A percentile compares a stretch with the other conserved stretches of the same genome.
phyloP scores from a whole-genome alignment of 495 filamentous ascomycete genomes.

The Xylaria sp. region DNA sequence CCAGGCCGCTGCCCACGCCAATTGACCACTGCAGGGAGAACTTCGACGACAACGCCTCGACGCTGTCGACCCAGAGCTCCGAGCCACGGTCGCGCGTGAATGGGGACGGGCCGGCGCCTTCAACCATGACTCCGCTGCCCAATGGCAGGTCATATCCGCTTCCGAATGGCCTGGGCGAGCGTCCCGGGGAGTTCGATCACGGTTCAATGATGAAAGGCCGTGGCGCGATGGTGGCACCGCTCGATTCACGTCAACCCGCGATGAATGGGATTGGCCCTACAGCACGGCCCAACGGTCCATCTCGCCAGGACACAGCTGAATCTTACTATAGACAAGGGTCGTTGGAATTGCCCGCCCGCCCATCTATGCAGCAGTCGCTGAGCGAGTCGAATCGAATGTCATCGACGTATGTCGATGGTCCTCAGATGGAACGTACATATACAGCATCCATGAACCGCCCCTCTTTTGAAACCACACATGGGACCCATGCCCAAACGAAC shows the following conservation, averaged over 20 bases:
- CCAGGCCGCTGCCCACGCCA: conserved; percentile 35
- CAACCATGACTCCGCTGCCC: conserved; percentile 44
- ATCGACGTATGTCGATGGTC: conserved; percentile 40
- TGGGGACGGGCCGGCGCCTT: conserved; percentile 43
- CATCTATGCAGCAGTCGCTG: conserved; percentile 43
- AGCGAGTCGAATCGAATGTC: conserved; percentile 45
- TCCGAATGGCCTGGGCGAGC: conserved; percentile 29
- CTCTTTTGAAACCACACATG: conserved; percentile 26
- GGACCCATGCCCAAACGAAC: conserved; percentile 30
- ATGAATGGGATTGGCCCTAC: conserved; percentile 24
- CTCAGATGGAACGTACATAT: conserved; percentile 39
- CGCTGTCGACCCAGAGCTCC: conserved; percentile 46
- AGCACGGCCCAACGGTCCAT: conserved; percentile 26
- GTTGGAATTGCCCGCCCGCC: conserved; percentile 39
- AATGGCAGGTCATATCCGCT: conserved; percentile 45
- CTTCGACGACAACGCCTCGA: conserved; percentile 47
- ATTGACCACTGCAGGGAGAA: conserved; percentile 44
- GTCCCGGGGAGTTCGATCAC: conserved; percentile 20
- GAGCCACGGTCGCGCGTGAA: conserved; percentile 43
- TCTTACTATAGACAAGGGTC: conserved; percentile 37
- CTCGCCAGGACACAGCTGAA: conserved; percentile 35
- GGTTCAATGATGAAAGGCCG: conserved; percentile 17
- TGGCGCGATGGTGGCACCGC: conserved; percentile 29
- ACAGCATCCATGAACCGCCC: conserved; percentile 27
- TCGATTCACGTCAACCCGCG: conserved; percentile 30